Conservation (phyloP, 108 stramenopile species). For the Cyclotella choctawhatcheeana region DNA sequence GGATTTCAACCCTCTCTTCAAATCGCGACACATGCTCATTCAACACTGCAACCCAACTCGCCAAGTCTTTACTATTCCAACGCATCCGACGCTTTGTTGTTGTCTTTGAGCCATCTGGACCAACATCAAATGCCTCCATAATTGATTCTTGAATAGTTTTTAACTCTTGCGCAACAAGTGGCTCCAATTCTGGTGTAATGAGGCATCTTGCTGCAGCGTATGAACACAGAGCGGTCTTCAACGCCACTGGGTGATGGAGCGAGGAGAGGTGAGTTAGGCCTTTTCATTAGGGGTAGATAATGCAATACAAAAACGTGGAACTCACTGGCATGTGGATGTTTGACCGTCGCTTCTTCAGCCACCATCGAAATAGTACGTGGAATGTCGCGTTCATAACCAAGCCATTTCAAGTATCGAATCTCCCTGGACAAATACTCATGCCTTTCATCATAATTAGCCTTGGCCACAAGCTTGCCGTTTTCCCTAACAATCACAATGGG, state of each 20-base stretch:
- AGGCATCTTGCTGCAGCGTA: slow-evolving; percentile 79
- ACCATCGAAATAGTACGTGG: slow-evolving; percentile 70
- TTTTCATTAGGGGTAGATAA: no score
- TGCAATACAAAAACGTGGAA: no score
- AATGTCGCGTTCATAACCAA: slow-evolving; percentile 89
- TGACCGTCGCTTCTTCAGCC: slow-evolving; percentile 73
- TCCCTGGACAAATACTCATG: slow-evolving; percentile 92
- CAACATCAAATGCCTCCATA: slow-evolving; percentile 83
- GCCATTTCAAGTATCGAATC: slow-evolving; percentile 94
- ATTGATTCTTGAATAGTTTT: slow-evolving; percentile 74
- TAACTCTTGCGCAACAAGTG: slow-evolving; percentile 80
- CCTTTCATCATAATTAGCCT: slow-evolving; percentile 95
- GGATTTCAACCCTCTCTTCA: slow-evolving; percentile 84
- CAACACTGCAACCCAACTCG: slow-evolving; percentile 85
- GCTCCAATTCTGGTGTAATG: slow-evolving; percentile 76
- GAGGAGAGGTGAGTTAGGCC: no score
- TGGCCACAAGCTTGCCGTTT: slow-evolving; percentile 60
- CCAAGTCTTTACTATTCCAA: slow-evolving; percentile 81
- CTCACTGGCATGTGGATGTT: slow-evolving; percentile 75
- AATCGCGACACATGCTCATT: slow-evolving; percentile 85
- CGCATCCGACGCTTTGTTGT: slow-evolving; percentile 76
- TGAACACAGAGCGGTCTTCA: slow-evolving; percentile 88
- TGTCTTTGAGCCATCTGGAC: slow-evolving; percentile 61
- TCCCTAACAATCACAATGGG: slow-evolving; percentile 70
- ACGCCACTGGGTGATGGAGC: slow-evolving; percentile 76